Conservation (phyloP, 2,329 filamentous ascomycete species). For the Cordyceps militaris region DNA sequence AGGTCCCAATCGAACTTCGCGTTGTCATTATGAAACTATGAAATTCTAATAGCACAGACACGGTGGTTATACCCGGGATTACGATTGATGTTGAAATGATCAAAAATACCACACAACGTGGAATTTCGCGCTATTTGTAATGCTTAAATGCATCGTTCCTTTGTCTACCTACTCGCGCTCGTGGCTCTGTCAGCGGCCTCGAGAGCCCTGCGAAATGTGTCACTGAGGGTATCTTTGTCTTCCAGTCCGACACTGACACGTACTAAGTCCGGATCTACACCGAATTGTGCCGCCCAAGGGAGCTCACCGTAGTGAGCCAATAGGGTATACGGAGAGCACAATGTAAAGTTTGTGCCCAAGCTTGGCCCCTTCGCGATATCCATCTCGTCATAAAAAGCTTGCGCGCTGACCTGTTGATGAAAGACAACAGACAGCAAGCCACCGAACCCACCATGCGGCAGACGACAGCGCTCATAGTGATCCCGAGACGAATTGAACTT, state of each 20-base stretch:
- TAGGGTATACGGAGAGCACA: slow-evolving; percentile 85
- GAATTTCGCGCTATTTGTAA: neutral
- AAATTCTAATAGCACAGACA: neutral
- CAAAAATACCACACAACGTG: neutral
- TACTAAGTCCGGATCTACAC: slow-evolving; percentile 73
- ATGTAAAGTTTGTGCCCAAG: slow-evolving; percentile 91
- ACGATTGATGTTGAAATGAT: neutral
- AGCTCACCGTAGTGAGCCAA: slow-evolving; percentile 87
- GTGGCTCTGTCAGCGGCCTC: slow-evolving; percentile 39
- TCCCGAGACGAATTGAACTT: slow-evolving; percentile 62
- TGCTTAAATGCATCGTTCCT: neutral
- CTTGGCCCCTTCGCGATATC: slow-evolving; percentile 91
- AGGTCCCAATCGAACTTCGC: too few relatives aligned
- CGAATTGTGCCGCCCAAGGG: slow-evolving; percentile 79
- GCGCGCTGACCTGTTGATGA: slow-evolving; percentile 58
- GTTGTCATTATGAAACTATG: too few relatives aligned
- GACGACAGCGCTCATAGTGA: slow-evolving; percentile 73
- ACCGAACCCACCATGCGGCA: slow-evolving; percentile 75
- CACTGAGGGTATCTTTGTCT: slow-evolving; percentile 58
- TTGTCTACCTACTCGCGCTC: neutral
- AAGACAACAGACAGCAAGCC: slow-evolving; percentile 84
- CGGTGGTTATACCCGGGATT: neutral
- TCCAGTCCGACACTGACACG: slow-evolving; percentile 88
- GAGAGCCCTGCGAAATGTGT: slow-evolving; percentile 63
- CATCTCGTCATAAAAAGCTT: slow-evolving; percentile 77